These are phyloP conservation scores for Pseudoturritis turrita DNA, from an alignment of 345 rosid genomes.

Conservation along the genomic window DNA sequence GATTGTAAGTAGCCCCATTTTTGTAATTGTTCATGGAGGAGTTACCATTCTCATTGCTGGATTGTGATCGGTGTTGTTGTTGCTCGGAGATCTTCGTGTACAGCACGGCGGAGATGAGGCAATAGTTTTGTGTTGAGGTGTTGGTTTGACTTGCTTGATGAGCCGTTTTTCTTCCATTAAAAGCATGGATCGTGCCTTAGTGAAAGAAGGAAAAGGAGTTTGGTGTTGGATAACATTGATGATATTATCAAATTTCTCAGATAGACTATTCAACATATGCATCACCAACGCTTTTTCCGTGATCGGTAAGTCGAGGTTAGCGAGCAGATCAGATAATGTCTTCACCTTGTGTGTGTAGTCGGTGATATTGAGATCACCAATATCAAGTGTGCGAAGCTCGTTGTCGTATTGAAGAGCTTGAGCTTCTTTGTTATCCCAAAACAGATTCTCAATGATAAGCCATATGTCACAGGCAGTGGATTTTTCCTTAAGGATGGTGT, in stretches of 20 bases:
- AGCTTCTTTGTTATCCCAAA: background rate
- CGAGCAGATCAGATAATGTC: background rate
- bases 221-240: background rate
- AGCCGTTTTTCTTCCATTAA: background rate
- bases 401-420: background rate
- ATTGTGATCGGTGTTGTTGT: too few relatives aligned
- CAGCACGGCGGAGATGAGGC: background rate
- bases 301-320: background rate
- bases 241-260: background rate
- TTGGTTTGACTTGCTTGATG: background rate
- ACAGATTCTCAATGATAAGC: too few relatives aligned
- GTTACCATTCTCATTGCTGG: too few relatives aligned
- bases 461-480: too few relatives aligned
- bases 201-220: background rate
- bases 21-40: too few relatives aligned
- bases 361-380: background rate
- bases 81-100: background rate
- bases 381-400: background rate
- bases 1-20: too few relatives aligned
- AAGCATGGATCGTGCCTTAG: background rate
- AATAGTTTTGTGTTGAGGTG: background rate
- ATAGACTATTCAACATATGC: background rate
- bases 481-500: too few relatives aligned
- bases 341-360: background rate
- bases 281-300: background rate